phyloP scores from a whole-genome alignment of 148 eudicot species.

The Linanthus parryae region DNA sequence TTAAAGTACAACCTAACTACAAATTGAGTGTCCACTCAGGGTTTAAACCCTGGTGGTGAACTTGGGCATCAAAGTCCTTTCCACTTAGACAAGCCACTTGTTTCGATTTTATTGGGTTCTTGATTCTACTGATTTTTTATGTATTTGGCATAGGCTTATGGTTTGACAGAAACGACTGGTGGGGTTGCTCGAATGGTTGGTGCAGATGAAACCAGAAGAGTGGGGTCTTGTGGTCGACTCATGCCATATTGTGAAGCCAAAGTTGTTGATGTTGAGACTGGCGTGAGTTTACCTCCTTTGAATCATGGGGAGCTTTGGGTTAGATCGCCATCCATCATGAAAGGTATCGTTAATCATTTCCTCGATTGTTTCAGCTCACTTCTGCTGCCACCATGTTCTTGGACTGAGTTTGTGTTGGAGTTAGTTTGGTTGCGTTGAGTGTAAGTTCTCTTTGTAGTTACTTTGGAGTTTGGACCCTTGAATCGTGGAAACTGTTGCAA shows the following conservation, averaged over 20 bases:
- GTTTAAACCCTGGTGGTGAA: too few species aligned
- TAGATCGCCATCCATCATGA: conserved; percentile 6
- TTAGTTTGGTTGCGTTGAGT: too few species aligned
- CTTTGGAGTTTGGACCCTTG: too few species aligned
- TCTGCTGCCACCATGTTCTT: not conserved
- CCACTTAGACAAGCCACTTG: too few species aligned
- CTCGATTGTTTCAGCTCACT: not conserved
- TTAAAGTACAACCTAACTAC: too few species aligned
- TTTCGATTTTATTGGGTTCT: not conserved
- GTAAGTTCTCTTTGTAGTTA: too few species aligned
- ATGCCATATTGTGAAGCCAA: conserved; percentile 8
- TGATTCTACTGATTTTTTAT: not conserved
- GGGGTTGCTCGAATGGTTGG: not conserved
- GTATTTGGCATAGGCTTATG: conserved; percentile 14
- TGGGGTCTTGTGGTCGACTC: conserved; percentile 7
- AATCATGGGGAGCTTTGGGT: conserved; percentile 14
- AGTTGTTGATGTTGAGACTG: conserved; percentile 6
- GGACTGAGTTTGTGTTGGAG: not conserved
- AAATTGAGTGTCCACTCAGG: too few species aligned
- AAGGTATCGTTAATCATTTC: not conserved
- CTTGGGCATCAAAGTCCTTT: too few species aligned
- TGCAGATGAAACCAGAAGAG: not conserved
- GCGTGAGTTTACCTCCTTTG: conserved; percentile 6
- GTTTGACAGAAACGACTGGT: conserved; percentile 16
- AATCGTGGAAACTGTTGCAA: too few species aligned